phyloP scores from a whole-genome alignment of 768 basidiomycete species.

The Mycena olivaceomarginata region DNA sequence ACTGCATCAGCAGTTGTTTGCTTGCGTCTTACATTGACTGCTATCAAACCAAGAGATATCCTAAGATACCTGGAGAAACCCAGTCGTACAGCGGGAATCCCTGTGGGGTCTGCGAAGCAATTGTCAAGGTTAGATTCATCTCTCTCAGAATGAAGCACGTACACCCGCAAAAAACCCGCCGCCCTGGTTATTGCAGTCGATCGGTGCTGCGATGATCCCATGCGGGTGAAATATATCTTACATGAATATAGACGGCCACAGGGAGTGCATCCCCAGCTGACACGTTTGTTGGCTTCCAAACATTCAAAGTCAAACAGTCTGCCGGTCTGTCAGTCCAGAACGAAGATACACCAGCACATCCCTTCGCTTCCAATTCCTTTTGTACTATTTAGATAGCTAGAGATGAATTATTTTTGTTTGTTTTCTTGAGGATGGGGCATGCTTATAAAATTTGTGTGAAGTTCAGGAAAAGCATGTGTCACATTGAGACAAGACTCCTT shows the following conservation, averaged over 20 bases:
- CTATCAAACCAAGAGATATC: too few species aligned
- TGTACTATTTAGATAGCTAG: too few species aligned
- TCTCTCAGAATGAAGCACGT: background rate
- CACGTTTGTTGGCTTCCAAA: constrained; percentile 64
- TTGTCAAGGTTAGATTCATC: too few species aligned
- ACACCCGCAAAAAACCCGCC: constrained; percentile 63
- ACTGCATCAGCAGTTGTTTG: too few species aligned
- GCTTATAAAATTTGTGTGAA: too few species aligned
- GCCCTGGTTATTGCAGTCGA: constrained; percentile 50
- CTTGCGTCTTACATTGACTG: too few species aligned
- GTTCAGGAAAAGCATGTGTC: too few species aligned
- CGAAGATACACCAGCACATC: constrained; percentile 31
- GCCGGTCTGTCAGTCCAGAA: background rate
- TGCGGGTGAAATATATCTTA: constrained; percentile 29
- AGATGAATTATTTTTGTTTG: too few species aligned
- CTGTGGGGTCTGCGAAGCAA: constrained; percentile 59
- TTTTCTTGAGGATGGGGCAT: too few species aligned
- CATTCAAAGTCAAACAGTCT: constrained; percentile 65
- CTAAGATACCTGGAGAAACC: too few species aligned
- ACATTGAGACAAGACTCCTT: too few species aligned
- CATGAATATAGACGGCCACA: constrained; percentile 66
- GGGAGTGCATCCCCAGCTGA: constrained; percentile 58
- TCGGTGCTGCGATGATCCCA: too few species aligned
- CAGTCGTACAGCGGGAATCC: constrained; percentile 69
- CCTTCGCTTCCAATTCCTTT: constrained; percentile 69